Base-by-base conservation (phyloP, 495 filamentous ascomycete species). In the Daldinia childiae region DNA sequence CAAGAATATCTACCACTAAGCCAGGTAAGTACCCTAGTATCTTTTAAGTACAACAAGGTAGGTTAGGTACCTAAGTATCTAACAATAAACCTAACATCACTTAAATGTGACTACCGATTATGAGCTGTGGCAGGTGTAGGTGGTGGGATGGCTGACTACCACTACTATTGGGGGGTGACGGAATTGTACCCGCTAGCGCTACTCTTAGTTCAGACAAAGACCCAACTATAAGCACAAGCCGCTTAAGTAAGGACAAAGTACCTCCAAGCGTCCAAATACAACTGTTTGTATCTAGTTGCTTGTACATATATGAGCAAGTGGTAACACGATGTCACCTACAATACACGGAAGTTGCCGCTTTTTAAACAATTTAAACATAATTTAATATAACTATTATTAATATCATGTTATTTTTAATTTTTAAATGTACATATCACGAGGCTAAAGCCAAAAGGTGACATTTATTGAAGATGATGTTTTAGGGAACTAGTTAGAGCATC, bases 151-250 rank as follows among this genome's bases (percentile, higher is more conserved):
- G 39, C 14, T 50, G 45, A 17, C n/a, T 51, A 15, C 45, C 14
- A 7, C 26, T 45, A 3, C 45, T 39, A 39, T 66, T 66, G 62
- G 62, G 57, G 57, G 6, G 43, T 48, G 62, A 71, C 62, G 57
- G 62, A 71, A 51, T 51, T 57, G 34, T n/a, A 58, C 58, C 63
- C 63, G 41, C 45, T 67, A 72, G 59, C 59, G 45, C 55, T 15
- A 14, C 30, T 50, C 6, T 55, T 55, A 58, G 38, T 21, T 12
- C 54, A 55, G 3, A 66, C 43, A 72, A 67, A 64, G 63, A 17
- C 17, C 68, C 58, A 62, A 66, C 59, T 26, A 66, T 38, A 14
- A 58, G 41, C 17, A 43, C 48, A 24, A 15, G 32, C 30, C 26
- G 59, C 60, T 69, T 64, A 64, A 6, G 41, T 69, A 58, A 63